phyloP scores from a whole-genome alignment of 1,284 basidiomycete genomes.

The Malassezia furfur region DNA sequence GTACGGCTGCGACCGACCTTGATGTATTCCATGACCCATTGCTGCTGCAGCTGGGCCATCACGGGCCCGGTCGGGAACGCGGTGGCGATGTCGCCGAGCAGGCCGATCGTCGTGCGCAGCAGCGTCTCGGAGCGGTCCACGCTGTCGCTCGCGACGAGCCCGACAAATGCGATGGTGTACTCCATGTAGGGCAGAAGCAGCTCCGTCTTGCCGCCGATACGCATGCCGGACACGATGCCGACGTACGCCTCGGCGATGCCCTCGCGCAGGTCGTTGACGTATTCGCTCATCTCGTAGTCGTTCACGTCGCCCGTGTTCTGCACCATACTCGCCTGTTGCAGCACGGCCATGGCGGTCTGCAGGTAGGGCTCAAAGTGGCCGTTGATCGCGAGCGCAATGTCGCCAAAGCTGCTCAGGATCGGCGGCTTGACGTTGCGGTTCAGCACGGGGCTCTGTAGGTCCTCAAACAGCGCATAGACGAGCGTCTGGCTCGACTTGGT shows the following conservation, averaged over 20 bases:
- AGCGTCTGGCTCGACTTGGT: constrained; percentile 74
- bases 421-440: constrained; percentile 93
- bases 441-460: constrained; percentile 79
- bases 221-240: constrained; percentile 81
- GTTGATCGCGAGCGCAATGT: constrained; percentile 88
- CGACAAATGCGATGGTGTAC: constrained; percentile 71
- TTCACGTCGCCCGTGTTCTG: constrained; percentile 40
- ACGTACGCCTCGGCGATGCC: constrained; percentile 95
- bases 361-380: constrained; percentile 75
- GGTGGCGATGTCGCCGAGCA: constrained; percentile 82
- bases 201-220: constrained; percentile 65
- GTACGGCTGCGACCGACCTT: constrained; percentile 54
- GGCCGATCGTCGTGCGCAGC: constrained; percentile 66
- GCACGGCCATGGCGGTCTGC: constrained; percentile 77
- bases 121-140: constrained; percentile 67
- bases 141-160: constrained; percentile 69
- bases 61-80: constrained; percentile 54
- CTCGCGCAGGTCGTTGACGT: constrained; percentile 79
- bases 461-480: constrained; percentile 82
- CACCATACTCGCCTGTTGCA: constrained; percentile 74
- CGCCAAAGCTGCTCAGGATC: constrained; percentile 88
- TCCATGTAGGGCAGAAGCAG: constrained; percentile 66
- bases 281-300: constrained; percentile 83
- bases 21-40: constrained; percentile 73
- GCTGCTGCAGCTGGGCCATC: constrained; percentile 65